These are phyloP conservation scores for Rauvolfia tetraphylla DNA, from an alignment of 257 asterid species.

Conservation along the genomic window DNA sequence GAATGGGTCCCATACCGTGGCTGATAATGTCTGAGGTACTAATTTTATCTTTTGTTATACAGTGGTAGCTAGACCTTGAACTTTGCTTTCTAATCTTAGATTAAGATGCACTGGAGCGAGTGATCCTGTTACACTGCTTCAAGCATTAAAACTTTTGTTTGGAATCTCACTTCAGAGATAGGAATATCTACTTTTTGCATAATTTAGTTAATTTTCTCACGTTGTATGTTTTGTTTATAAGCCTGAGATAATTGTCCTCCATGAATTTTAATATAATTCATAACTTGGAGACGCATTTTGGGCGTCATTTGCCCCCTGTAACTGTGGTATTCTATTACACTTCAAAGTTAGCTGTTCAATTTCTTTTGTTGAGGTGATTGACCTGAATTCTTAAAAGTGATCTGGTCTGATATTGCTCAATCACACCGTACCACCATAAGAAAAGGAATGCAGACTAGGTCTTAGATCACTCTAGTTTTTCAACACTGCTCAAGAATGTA, in stretches of 20 bases:
- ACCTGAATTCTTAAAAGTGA: not conserved
- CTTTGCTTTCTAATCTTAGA: not conserved
- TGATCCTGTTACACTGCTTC: not conserved
- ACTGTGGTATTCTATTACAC: not conserved
- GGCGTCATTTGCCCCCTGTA: not conserved
- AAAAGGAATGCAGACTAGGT: not conserved
- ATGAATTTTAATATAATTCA: not conserved
- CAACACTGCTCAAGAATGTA: not conserved
- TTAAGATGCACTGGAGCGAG: not conserved
- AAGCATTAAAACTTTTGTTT: not conserved
- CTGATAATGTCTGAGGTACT: conserved; percentile 94
- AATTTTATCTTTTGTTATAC: not conserved
- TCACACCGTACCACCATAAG: not conserved
- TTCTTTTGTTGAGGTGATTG: not conserved
- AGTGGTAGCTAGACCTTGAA: not conserved
- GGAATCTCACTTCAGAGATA: not conserved
- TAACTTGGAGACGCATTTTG: not conserved
- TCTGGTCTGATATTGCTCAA: not conserved
- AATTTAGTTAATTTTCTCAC: not conserved
- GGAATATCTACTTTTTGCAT: not conserved
- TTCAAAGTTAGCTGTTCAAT: not conserved
- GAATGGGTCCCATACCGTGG: conserved; percentile 98
- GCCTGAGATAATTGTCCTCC: not conserved
- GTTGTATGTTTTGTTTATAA: too few relatives aligned
- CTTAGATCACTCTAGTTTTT: not conserved